Evolutionary conservation across 75 land plant species (phyloP).

Genomic region (Larix kaempferi): DNA sequence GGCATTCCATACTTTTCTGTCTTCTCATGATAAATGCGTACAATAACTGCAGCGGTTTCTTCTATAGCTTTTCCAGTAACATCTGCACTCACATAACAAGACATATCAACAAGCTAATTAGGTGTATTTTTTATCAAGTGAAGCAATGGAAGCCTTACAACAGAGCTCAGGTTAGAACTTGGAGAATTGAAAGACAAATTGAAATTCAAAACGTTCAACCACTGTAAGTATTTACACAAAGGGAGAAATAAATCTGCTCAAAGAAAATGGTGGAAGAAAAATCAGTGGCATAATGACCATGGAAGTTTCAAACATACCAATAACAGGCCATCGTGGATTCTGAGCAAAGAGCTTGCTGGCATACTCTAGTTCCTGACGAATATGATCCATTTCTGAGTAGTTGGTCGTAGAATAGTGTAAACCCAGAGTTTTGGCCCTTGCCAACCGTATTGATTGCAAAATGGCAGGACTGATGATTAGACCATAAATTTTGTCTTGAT

Average conservation of each 20-base stretch:
- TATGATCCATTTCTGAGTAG: conserved; percentile 92
- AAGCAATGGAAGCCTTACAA: too few relatives aligned
- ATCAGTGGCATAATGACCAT: not conserved
- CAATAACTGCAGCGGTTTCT: conserved; percentile 94
- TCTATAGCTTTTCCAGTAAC: conserved; percentile 97
- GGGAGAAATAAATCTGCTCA: too few relatives aligned
- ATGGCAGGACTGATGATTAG: conserved; percentile 75
- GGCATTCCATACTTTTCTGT: conserved; percentile 76
- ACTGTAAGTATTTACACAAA: too few relatives aligned
- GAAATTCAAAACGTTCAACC: too few relatives aligned
- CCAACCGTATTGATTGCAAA: conserved; percentile 74
- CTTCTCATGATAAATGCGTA: conserved; percentile 82
- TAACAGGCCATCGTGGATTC: conserved; percentile 94
- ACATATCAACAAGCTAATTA: too few relatives aligned
- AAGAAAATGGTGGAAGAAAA: not conserved
- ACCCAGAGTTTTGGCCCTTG: conserved; percentile 74
- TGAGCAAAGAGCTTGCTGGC: conserved; percentile 65
- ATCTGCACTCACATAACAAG: conserved; percentile 43
- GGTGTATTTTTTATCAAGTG: too few relatives aligned
- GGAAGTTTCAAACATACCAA: conserved; percentile 49
- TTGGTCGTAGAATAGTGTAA: conserved; percentile 25
- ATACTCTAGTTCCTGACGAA: conserved; percentile 72
- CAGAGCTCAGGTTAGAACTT: too few relatives aligned
- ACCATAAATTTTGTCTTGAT: conserved; percentile 79
- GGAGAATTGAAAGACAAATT: too few relatives aligned